These are phyloP conservation scores for Thalassiosira oceanica DNA, from an alignment of 352 stramenopile species.

Conservation along the genomic window DNA sequence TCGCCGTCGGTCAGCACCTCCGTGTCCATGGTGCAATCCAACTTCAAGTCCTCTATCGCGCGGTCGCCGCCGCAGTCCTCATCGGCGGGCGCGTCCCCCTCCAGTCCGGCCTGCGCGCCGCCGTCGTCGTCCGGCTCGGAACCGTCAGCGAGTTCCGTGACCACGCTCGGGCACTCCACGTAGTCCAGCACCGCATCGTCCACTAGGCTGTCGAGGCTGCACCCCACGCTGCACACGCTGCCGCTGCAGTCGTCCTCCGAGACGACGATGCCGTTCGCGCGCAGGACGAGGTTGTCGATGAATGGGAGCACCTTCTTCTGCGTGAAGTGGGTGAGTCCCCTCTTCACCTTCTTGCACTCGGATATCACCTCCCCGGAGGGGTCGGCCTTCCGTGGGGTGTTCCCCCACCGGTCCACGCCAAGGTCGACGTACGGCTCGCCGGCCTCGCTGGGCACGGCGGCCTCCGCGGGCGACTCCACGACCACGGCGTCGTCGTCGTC, in stretches of 20 bases:
- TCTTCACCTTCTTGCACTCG: no score
- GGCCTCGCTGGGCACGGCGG: conserved; percentile 2
- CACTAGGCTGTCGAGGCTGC: conserved; percentile 32
- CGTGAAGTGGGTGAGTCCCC: conserved; percentile 13
- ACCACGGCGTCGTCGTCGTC: not conserved
- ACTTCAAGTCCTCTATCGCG: conserved; percentile 6
- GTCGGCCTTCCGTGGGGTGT: not conserved
- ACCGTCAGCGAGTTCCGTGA: conserved; percentile 35
- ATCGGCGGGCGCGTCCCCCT: no score
- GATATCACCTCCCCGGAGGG: conserved; percentile 6
- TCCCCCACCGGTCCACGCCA: conserved; percentile 12
- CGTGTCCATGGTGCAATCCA: conserved; percentile 9
- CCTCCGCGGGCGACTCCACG: conserved; percentile 16
- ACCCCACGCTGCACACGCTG: conserved; percentile 43
- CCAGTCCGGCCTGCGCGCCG: no score
- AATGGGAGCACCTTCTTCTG: conserved; percentile 6
- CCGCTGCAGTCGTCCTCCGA: conserved; percentile 38
- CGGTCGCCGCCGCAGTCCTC: no score
- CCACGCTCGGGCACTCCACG: conserved; percentile 16
- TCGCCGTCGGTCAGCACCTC: conserved; percentile 2
- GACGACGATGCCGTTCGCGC: conserved; percentile 27
- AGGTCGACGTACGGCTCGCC: conserved; percentile 22
- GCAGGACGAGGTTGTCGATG: conserved; percentile 25
- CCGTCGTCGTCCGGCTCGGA: no score
- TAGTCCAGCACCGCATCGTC: conserved; percentile 7